Evolutionary conservation across 2,329 filamentous ascomycete species (phyloP).

Genomic region (Paraconiothyrium brasiliense): DNA sequence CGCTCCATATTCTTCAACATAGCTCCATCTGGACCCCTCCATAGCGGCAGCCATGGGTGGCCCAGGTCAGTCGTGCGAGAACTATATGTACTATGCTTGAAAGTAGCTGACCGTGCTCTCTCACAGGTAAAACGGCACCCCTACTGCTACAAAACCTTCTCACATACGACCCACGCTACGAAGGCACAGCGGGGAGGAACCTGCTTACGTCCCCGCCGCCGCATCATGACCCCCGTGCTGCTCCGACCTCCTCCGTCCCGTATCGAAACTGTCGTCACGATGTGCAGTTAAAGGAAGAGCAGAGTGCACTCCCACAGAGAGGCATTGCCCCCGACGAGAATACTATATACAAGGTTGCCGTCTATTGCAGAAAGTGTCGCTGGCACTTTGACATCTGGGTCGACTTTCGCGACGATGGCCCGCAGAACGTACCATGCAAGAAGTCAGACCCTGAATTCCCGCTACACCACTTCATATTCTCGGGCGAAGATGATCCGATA

Average conservation of each 20-base stretch:
- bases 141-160: slow-evolving; percentile 62
- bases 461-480: slow-evolving; percentile 67
- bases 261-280: slow-evolving; percentile 65
- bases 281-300: slow-evolving; percentile 65
- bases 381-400: slow-evolving; percentile 69
- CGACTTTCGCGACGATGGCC: slow-evolving; percentile 57
- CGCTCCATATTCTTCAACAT: slow-evolving; percentile 2
- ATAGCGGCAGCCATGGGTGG: slow-evolving; percentile 7
- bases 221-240: slow-evolving; percentile 54
- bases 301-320: slow-evolving; percentile 60
- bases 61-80: slow-evolving; percentile 8
- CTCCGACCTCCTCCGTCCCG: slow-evolving; percentile 46
- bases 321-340: slow-evolving; percentile 50
- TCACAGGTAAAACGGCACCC: slow-evolving; percentile 60
- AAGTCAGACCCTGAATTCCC: slow-evolving; percentile 58
- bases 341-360: slow-evolving; percentile 65
- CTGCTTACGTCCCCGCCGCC: slow-evolving; percentile 68
- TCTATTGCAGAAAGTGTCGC: slow-evolving; percentile 69
- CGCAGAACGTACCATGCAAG: slow-evolving; percentile 53
- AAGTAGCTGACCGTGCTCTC: background rate
- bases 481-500: slow-evolving; percentile 28
- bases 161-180: slow-evolving; percentile 60
- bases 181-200: slow-evolving; percentile 59
- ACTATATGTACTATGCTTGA: background rate
- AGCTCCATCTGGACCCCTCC: background rate